Evolutionary conservation across 1,139 yeast species (phyloP).

Genomic region (Ogataea hybrid): DNA sequence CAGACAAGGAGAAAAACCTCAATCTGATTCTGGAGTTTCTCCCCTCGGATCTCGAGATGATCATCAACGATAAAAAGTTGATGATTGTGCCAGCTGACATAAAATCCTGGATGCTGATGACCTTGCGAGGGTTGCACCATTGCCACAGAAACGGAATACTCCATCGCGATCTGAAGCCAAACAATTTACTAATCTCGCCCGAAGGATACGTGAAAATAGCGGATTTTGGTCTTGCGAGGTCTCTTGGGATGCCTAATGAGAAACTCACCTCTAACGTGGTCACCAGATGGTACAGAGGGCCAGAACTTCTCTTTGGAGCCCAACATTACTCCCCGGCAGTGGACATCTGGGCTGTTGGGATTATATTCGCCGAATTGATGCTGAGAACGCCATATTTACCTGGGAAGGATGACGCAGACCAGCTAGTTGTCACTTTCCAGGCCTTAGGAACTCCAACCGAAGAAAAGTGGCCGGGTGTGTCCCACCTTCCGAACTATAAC

Average conservation of each 20-base stretch:
- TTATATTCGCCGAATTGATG: slow-evolving; percentile 94
- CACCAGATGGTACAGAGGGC: slow-evolving; percentile 96
- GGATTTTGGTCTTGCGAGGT: slow-evolving; percentile 94
- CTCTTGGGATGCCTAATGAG: slow-evolving; percentile 75
- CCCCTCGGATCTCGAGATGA: slow-evolving; percentile 89
- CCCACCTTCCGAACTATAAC: slow-evolving; percentile 72
- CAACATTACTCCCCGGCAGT: slow-evolving; percentile 84
- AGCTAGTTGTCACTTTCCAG: slow-evolving; percentile 83
- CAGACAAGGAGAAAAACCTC: slow-evolving; percentile 57
- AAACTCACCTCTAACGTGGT: slow-evolving; percentile 91
- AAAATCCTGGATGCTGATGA: slow-evolving; percentile 93
- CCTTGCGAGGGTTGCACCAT: slow-evolving; percentile 89
- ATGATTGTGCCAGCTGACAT: slow-evolving; percentile 85
- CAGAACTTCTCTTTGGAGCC: slow-evolving; percentile 87
- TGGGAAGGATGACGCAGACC: slow-evolving; percentile 87
- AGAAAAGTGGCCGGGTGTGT: slow-evolving; percentile 87
- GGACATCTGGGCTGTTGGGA: slow-evolving; percentile 94
- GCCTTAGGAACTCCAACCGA: slow-evolving; percentile 97
- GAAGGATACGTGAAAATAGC: slow-evolving; percentile 88
- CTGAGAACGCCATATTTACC: slow-evolving; percentile 92
- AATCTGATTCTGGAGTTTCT: slow-evolving; percentile 83
- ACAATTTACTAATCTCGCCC: slow-evolving; percentile 78
- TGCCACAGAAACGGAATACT: slow-evolving; percentile 88
- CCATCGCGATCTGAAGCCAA: slow-evolving; percentile 88
- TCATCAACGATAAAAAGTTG: slow-evolving; percentile 76